Conservation (phyloP, 305 asterid genomes). For the Ajuga reptans region DNA sequence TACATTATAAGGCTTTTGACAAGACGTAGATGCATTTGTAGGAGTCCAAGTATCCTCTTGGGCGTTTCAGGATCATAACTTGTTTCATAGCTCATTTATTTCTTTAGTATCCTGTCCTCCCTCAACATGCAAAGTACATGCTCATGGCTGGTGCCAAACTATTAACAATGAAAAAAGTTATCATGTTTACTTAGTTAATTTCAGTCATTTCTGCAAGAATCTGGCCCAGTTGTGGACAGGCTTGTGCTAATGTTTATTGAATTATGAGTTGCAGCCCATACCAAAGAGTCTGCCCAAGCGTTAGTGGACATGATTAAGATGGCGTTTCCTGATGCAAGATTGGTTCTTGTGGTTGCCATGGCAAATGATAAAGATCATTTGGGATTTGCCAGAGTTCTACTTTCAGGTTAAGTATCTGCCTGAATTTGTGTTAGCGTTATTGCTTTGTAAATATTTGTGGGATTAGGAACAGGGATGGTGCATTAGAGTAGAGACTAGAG, state of each 20-base stretch:
- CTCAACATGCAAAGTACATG: constrained; percentile 4
- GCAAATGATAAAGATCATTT: constrained; percentile 86
- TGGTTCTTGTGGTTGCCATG: constrained; percentile 81
- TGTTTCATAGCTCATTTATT: constrained; percentile 1
- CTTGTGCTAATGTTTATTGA: constrained; percentile 15
- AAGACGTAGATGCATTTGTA: background rate
- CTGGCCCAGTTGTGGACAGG: background rate
- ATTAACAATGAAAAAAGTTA: background rate
- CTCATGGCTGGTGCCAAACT: background rate
- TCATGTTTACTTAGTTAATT: constrained; percentile 16
- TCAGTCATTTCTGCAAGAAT: background rate
- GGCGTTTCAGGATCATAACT: constrained; percentile 13
- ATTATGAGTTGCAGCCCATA: constrained; percentile 65
- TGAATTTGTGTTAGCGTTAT: constrained; percentile 6
- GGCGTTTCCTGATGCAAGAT: constrained; percentile 47
- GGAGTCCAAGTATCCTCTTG: background rate
- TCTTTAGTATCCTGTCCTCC: background rate
- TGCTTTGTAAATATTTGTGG: constrained; percentile 7
- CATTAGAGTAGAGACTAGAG: background rate
- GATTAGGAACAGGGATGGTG: constrained; percentile 1
- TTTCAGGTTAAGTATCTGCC: constrained; percentile 50
- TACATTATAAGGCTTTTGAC: background rate
- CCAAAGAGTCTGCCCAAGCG: constrained; percentile 84
- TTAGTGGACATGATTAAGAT: constrained; percentile 49
- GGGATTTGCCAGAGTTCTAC: constrained; percentile 65